These are phyloP conservation scores for Luvunga scandens DNA, from an alignment of 345 rosid genomes.

Conservation along the genomic window DNA sequence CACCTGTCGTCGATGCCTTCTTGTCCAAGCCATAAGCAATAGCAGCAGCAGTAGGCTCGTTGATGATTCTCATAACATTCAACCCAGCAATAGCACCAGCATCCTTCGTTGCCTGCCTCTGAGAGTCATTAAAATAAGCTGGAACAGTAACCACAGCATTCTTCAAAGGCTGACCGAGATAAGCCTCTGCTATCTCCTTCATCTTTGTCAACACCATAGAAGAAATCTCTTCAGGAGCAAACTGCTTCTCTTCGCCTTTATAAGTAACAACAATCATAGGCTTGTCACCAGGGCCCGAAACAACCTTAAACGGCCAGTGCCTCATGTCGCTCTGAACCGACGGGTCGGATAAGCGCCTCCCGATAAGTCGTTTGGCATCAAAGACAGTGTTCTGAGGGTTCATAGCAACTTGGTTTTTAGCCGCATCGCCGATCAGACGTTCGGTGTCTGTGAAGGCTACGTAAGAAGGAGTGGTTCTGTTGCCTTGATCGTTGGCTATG, in stretches of 20 bases:
- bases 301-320: constrained; percentile 32
- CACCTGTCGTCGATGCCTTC: constrained; percentile 16
- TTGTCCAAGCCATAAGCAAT: constrained; percentile 28
- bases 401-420: constrained; percentile 41
- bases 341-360: constrained; percentile 26
- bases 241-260: constrained; percentile 33
- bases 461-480: constrained; percentile 37
- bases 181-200: constrained; percentile 22
- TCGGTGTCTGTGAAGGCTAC: constrained; percentile 40
- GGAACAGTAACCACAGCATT: constrained; percentile 28
- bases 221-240: constrained; percentile 27
- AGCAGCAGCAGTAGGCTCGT: constrained; percentile 29
- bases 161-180: constrained; percentile 13
- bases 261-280: constrained; percentile 28
- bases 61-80: constrained; percentile 24
- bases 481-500: constrained; percentile 40
- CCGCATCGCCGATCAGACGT: constrained; percentile 35
- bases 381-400: constrained; percentile 38
- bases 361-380: constrained; percentile 31
- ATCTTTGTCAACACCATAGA: constrained; percentile 29
- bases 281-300: constrained; percentile 25
- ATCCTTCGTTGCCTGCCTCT: constrained; percentile 28
- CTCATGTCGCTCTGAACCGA: constrained; percentile 27
- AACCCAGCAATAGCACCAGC: constrained; percentile 20
- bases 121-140: constrained; percentile 28